phyloP scores from a whole-genome alignment of 768 basidiomycete genomes.

The Gymnopilus dilepis region DNA sequence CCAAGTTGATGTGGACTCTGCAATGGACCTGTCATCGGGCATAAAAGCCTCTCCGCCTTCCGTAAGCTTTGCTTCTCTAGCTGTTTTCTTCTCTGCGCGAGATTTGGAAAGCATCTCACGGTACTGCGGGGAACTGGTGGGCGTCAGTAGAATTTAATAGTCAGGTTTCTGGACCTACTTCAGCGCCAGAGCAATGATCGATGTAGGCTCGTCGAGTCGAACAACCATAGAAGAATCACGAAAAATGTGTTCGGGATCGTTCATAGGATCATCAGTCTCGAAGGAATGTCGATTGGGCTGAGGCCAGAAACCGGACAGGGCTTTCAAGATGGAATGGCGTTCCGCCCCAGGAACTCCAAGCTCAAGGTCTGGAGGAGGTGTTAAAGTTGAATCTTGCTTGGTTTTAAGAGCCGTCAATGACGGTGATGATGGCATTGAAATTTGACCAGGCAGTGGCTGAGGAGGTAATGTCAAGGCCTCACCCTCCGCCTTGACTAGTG shows the following conservation, averaged over 20 bases:
- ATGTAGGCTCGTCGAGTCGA: conserved; percentile 95
- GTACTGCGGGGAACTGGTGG: conserved; percentile 75
- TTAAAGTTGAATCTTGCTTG: conserved; percentile 38
- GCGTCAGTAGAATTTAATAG: neutral
- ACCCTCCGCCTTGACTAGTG: conserved; percentile 20
- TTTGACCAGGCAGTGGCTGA: conserved; percentile 31
- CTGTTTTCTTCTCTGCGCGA: conserved; percentile 75
- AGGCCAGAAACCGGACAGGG: conserved; percentile 84
- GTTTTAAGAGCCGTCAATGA: conserved; percentile 45
- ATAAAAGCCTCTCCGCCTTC: conserved; percentile 87
- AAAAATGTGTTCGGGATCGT: conserved; percentile 92
- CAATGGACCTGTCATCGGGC: conserved; percentile 85
- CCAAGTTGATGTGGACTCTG: conserved; percentile 90
- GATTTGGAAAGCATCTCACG: conserved; percentile 80
- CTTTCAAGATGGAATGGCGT: conserved; percentile 78
- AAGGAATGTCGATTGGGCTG: conserved; percentile 60
- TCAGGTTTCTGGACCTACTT: conserved; percentile 55
- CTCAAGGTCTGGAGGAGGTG: conserved; percentile 55
- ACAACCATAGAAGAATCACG: conserved; percentile 94
- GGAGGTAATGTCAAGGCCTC: conserved; percentile 11
- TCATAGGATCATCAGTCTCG: conserved; percentile 69
- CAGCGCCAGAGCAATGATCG: conserved; percentile 93
- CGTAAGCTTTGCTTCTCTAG: conserved; percentile 57
- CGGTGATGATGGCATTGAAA: conserved; percentile 65
- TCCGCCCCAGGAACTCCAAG: conserved; percentile 55